A percentile compares a stretch with the other conserved stretches of the same genome.
Conservation (phyloP, 768 basidiomycete species). For the Gymnopilus dilepis region DNA sequence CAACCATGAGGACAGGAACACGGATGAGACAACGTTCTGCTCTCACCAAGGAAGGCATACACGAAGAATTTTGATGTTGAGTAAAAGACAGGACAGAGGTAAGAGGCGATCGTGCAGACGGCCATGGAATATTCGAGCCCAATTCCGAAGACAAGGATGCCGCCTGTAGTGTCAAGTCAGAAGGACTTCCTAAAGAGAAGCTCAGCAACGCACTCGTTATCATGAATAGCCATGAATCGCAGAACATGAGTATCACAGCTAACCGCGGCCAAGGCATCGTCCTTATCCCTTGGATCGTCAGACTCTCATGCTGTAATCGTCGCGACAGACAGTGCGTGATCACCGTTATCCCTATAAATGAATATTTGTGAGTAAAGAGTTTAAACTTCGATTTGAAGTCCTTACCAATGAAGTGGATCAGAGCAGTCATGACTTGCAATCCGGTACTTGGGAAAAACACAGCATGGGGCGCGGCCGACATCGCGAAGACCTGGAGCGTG, state of each 20-base stretch:
- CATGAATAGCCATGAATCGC: constrained; percentile 50
- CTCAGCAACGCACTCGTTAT: constrained; percentile 39
- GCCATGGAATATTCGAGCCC: constrained; percentile 43
- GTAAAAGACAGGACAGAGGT: constrained; percentile 49
- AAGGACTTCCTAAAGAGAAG: not conserved
- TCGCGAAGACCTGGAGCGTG: constrained; percentile 4
- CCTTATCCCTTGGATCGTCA: constrained; percentile 32
- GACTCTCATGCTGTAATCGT: constrained; percentile 36
- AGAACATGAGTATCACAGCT: constrained; percentile 45
- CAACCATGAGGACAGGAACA: not conserved
- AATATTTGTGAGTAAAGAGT: not conserved
- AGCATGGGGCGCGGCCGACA: constrained; percentile 18
- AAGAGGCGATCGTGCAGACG: constrained; percentile 48
- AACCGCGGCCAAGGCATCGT: constrained; percentile 45
- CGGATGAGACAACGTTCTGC: constrained; percentile 2
- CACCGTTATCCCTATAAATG: constrained; percentile 21
- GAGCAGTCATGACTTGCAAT: constrained; percentile 30
- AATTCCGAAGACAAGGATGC: constrained; percentile 48
- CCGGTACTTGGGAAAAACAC: constrained; percentile 33
- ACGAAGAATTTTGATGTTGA: constrained; percentile 50
- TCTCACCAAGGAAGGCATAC: constrained; percentile 50
- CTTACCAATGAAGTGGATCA: constrained; percentile 37
- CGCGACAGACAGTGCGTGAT: constrained; percentile 46
- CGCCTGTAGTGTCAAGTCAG: constrained; percentile 32
- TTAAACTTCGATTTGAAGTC: not conserved